A percentile compares a stretch with the other conserved stretches of the same genome.
phyloP scores from a whole-genome alignment of 164 flowering plant genomes.

The Magnolia sinica region DNA sequence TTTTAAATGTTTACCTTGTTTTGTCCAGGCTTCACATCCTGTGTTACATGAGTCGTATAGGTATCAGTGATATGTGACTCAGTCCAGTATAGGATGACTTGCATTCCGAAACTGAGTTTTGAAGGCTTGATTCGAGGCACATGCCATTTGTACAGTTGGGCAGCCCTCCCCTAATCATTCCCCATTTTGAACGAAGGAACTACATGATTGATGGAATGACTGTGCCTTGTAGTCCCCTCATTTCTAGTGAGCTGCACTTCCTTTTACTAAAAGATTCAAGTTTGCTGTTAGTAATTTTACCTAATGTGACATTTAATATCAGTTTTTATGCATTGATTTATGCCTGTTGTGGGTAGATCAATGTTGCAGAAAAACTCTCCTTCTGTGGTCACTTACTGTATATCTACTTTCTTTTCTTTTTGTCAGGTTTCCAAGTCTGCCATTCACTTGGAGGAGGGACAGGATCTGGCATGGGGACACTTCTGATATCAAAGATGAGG shows the following conservation, averaged over 20 bases:
- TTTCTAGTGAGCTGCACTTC: not conserved
- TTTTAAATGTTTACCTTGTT: no score
- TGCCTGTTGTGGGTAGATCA: not conserved
- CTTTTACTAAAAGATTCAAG: no score
- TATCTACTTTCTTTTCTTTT: not conserved
- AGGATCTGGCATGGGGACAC: conserved; percentile 5
- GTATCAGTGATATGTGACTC: not conserved
- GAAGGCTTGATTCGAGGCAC: not conserved
- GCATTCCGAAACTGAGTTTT: not conserved
- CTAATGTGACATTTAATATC: not conserved
- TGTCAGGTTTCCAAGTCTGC: conserved; percentile 7
- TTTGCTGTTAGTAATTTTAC: not conserved
- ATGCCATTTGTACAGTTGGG: not conserved
- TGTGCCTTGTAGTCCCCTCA: not conserved
- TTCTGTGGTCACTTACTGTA: not conserved
- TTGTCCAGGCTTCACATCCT: no score
- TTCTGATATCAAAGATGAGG: conserved; percentile 4
- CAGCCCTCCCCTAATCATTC: no score
- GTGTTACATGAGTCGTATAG: not conserved
- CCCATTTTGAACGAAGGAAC: not conserved
- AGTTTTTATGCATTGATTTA: not conserved
- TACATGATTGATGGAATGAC: not conserved
- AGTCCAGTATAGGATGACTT: not conserved
- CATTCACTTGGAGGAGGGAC: conserved; percentile 8
- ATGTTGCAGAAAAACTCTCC: not conserved